Conservation (phyloP, 352 stramenopile species). For the Globisporangium nunn region DNA sequence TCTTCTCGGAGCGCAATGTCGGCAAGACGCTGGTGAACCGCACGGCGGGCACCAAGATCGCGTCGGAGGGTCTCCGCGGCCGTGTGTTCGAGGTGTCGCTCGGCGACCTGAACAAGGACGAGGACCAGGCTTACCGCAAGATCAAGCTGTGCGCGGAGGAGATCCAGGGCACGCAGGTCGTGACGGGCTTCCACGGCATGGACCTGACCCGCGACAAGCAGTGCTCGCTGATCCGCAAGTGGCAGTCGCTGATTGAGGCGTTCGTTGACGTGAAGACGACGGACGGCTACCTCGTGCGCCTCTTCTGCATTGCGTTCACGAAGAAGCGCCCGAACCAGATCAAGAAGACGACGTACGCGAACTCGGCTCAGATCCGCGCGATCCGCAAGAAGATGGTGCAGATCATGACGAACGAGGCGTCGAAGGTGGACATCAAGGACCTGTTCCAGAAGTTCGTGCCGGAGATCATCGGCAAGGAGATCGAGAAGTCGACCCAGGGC, state of each 20-base stretch:
- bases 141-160: slow-evolving; percentile 99
- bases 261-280: slow-evolving; percentile 99
- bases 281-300: slow-evolving; percentile 97
- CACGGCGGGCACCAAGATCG: slow-evolving; percentile 95
- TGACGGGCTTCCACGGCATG: slow-evolving; percentile 91
- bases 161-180: slow-evolving; percentile 88
- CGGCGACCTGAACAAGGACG: slow-evolving; percentile 98
- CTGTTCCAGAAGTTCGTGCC: slow-evolving; percentile 99
- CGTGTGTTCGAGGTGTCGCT: slow-evolving; percentile 99
- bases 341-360: slow-evolving; percentile 99
- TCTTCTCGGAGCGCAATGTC: slow-evolving; percentile 96
- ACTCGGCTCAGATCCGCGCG: slow-evolving; percentile 93
- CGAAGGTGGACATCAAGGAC: slow-evolving; percentile 98
- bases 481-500: slow-evolving; percentile 94
- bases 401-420: slow-evolving; percentile 96
- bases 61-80: slow-evolving; percentile 97
- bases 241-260: slow-evolving; percentile 98
- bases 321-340: slow-evolving; percentile 98
- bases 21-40: slow-evolving; percentile 99
- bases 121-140: slow-evolving; percentile 97
- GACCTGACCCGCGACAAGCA: slow-evolving; percentile 98
- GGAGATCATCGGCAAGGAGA: slow-evolving; percentile 97
- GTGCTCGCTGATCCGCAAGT: slow-evolving; percentile 99
- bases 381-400: slow-evolving; percentile 99
- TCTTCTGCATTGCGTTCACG: slow-evolving; percentile 99